Evolutionary conservation across 2,329 filamentous ascomycete genomes (phyloP).

Genomic region (Trichoderma semiorbis): DNA sequence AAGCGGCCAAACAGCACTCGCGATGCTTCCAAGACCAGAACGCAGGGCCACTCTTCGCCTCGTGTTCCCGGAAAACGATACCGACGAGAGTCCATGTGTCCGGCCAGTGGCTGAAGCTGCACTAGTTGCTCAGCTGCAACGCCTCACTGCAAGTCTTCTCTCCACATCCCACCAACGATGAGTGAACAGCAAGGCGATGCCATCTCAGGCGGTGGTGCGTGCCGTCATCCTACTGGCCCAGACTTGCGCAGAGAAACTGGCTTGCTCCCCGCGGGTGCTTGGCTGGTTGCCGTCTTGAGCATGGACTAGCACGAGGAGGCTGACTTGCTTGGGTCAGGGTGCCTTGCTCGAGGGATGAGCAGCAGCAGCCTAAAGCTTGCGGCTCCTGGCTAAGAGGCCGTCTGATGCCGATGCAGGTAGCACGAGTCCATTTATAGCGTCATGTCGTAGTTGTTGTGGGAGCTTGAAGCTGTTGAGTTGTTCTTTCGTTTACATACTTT

Average conservation of each 20-base stretch:
- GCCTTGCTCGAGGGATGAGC: conserved; percentile 9
- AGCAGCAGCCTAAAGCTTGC: conserved; percentile 1
- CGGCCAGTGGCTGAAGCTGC: conserved; percentile 8
- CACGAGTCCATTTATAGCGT: neutral
- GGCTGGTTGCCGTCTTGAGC: neutral
- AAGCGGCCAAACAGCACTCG: neutral
- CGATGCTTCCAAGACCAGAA: neutral
- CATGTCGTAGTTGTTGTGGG: neutral
- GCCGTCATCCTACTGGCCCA: neutral
- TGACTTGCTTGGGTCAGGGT: neutral
- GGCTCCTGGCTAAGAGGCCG: neutral
- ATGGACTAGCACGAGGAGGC: neutral
- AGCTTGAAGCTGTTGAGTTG: neutral
- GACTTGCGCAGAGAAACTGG: neutral
- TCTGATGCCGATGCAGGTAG: neutral
- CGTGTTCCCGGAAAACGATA: neutral
- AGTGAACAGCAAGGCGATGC: neutral
- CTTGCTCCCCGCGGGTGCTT: neutral
- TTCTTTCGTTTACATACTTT: neutral
- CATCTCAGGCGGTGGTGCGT: neutral
- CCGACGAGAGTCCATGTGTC: neutral
- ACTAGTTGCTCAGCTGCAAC: conserved; percentile 5
- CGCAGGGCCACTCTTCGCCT: neutral
- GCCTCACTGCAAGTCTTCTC: conserved; percentile 14
- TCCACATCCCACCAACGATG: neutral